Evolutionary conservation across 1,139 yeast genomes (phyloP).

Genomic region (Pichia sp.): DNA sequence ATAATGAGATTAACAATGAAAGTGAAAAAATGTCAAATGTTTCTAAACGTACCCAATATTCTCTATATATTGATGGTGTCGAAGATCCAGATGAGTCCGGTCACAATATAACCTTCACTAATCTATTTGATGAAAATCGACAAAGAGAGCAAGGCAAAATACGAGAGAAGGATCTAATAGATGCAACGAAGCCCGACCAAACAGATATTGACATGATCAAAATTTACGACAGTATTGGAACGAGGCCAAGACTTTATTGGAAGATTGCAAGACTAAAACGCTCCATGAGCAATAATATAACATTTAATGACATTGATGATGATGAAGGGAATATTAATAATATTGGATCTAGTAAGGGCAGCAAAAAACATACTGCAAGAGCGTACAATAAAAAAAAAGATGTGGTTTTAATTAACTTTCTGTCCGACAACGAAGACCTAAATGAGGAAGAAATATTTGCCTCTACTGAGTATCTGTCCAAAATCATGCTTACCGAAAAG

Average conservation of each 20-base stretch:
- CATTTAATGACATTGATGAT: background rate
- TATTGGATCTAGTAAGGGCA: background rate
- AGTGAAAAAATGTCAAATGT: slow-evolving; percentile 21
- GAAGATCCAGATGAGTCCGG: slow-evolving; percentile 50
- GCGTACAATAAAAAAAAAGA: slow-evolving; percentile 17
- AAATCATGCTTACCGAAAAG: slow-evolving; percentile 30
- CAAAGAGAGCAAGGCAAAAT: slow-evolving; percentile 22
- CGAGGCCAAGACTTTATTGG: slow-evolving; percentile 89
- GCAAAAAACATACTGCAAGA: background rate
- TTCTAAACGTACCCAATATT: slow-evolving; percentile 26
- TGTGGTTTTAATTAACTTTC: slow-evolving; percentile 29
- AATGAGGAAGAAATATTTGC: slow-evolving; percentile 38
- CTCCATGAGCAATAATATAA: background rate
- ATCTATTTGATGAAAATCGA: slow-evolving; percentile 33
- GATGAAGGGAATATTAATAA: background rate
- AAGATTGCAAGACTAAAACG: slow-evolving; percentile 43
- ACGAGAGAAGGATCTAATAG: background rate
- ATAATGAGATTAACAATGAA: slow-evolving; percentile 20
- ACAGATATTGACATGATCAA: slow-evolving; percentile 35
- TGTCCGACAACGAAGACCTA: slow-evolving; percentile 37
- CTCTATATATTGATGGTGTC: slow-evolving; percentile 30
- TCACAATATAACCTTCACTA: slow-evolving; percentile 35
- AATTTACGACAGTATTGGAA: slow-evolving; percentile 38
- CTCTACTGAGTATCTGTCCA: slow-evolving; percentile 27
- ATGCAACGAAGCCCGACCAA: slow-evolving; percentile 28